Evolutionary conservation across 2,329 filamentous ascomycete genomes (phyloP), one percentile per base, ranked within the genome.

Genomic region (Leptodontidium sp.): DNA sequence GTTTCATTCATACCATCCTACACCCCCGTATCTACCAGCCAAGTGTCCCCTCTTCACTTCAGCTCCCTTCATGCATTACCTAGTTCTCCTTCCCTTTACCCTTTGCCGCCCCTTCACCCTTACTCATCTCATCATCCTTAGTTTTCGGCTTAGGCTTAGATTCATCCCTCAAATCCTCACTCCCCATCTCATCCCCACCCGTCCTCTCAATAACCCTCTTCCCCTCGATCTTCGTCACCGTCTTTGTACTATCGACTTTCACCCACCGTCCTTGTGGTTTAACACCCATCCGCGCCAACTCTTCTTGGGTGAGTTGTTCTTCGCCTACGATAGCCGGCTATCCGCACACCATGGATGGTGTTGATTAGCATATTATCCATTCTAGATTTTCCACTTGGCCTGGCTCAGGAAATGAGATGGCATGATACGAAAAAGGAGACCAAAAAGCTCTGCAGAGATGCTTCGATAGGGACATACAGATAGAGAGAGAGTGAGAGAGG

Each of bases 261-360:
- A 53, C 50, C 50, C 50, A 53, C 50, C 50, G 11, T 17, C 50
- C 50, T 24, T 32, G 50, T 26, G 50, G 50, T 15, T 32, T 26
- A n/a, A 53, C 35, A 24, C 49, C 59, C 59, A 62, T 62, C 45
- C 26, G 50, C 26, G 45, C 40, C 15, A 50, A 1, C 26, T 49
- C 59, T 17, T 62, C 59, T 14, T 49, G 26, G 14, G 15, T 50
- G 6, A 49, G 45, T n/a, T 49, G 40, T 21, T 35, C 45, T 38
- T 62, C 32, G n/a, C 59, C 59, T 35, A 49, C 47, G 21, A 64
- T 52, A 2, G 47, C 45, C 1, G 49, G 47, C 29, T 32, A 6
- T 32, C 21, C 21, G 21, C 21, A 21, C 21, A 1, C 21, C 21
- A 21, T 21, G 21, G 1, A 21, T 21, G 21, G 21, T 21, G 21